phyloP scores from a whole-genome alignment of 768 basidiomycete genomes.

The Leucocoprinus birnbaumii region DNA sequence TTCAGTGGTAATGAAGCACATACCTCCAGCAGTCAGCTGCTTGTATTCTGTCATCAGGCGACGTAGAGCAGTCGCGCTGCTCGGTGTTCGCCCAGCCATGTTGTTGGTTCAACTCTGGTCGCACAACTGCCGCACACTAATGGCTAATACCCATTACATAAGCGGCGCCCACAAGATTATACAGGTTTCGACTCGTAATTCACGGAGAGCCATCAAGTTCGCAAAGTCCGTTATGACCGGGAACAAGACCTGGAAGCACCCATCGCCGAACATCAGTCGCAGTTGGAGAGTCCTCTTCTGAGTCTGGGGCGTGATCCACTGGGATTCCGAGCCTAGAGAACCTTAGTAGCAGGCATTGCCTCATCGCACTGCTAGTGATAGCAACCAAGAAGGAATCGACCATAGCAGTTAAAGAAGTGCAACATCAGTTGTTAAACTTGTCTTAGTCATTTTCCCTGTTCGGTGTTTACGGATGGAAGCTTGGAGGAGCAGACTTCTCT shows the following conservation, averaged over 20 bases:
- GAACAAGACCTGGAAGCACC: too few relatives aligned
- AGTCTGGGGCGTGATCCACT: background rate
- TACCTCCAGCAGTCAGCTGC: conserved; percentile 78
- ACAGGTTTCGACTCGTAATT: too few relatives aligned
- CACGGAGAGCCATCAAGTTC: background rate
- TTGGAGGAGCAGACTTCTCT: background rate
- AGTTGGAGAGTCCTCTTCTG: background rate
- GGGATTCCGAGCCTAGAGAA: too few relatives aligned
- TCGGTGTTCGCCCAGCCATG: conserved; percentile 48
- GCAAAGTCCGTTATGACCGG: background rate
- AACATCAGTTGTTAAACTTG: background rate
- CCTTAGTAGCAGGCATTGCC: too few relatives aligned
- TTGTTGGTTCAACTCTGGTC: background rate
- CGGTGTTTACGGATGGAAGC: conserved; percentile 10
- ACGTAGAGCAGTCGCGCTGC: conserved; percentile 70
- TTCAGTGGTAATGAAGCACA: conserved; percentile 13
- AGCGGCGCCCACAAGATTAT: background rate
- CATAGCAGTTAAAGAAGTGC: background rate
- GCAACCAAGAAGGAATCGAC: conserved; percentile 7
- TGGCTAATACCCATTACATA: background rate
- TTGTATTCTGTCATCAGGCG: conserved; percentile 94
- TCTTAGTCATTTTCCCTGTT: background rate
- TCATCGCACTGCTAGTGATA: background rate
- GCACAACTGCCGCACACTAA: too few relatives aligned
- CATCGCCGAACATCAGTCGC: too few relatives aligned